Evolutionary conservation across 2,329 filamentous ascomycete genomes (phyloP), one percentile per base, ranked within the genome.

Genomic region (Monosporascus ibericus): DNA sequence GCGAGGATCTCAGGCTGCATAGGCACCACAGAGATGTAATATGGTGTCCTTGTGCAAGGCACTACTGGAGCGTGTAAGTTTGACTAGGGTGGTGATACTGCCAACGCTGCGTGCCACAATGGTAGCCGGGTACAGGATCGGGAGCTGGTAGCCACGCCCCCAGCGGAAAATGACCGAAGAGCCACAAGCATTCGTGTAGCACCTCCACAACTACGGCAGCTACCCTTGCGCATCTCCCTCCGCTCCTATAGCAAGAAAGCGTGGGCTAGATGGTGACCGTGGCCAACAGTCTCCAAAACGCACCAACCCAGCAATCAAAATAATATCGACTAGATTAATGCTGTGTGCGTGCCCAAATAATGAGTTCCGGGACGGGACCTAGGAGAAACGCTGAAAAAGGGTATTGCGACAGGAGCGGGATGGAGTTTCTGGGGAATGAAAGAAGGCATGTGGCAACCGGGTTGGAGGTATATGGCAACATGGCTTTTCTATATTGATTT

Each of bases 101-200:
- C 72, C 70, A 75, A 66, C 69, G 63, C 66, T 66, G 63, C 59
- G 75, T 78, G 58, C 65, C 64, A 78, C 75, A 71, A 63, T 64
- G 58, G 58, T 61, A 60, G 66, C 65, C 67, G 64, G 66, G 67
- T 66, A 68, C 62, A 69, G 67, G 62, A 69, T 71, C 69, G 69
- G 70, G 66, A 71, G 59, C 63, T 65, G 62, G 60, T 59, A 68
- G 64, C 60, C 63, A 70, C 65, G 67, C 57, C 65, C 64, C 65
- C 63, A 63, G 63, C 64, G 63, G 65, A 64, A 64, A 67, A 61
- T 60, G 63, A 58, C 61, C 56, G 62, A 62, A 64, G 63, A 60
- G 63, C 62, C 59, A 65, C 63, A 65, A 64, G 62, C 58, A 63
- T 60, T 65, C 61, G 65, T 64, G 70, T 71, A 66, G 65, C 65